These are phyloP conservation scores for Lycium ferocissimum DNA, from an alignment of 257 asterid genomes.

Conservation along the genomic window DNA sequence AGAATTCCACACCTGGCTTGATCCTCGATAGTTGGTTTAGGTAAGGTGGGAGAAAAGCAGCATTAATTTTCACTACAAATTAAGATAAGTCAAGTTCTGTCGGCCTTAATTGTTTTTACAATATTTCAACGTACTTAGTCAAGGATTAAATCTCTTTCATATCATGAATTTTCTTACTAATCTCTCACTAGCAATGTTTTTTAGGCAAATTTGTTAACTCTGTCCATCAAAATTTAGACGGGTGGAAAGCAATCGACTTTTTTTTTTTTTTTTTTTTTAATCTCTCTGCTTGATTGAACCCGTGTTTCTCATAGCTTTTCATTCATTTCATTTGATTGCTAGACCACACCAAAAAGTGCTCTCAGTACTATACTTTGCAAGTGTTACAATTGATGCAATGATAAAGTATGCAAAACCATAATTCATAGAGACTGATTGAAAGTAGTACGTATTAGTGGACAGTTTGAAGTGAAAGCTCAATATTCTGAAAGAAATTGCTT, in stretches of 20 bases:
- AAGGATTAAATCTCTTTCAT: neutral
- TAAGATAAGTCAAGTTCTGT: neutral
- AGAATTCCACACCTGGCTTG: neutral
- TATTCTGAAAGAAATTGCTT: neutral
- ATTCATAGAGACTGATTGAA: neutral
- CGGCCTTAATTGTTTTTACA: neutral
- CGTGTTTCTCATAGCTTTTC: neutral
- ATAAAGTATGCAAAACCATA: neutral
- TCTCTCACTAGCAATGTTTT: neutral
- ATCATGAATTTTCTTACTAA: neutral
- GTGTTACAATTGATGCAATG: neutral
- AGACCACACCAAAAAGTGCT: neutral
- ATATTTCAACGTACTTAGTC: neutral
- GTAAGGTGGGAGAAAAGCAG: slow-evolving; percentile 29
- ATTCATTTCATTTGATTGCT: neutral
- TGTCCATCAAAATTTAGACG: neutral
- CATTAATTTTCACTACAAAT: slow-evolving; percentile 6
- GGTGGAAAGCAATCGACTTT: neutral
- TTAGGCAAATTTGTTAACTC: neutral
- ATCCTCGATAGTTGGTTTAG: neutral
- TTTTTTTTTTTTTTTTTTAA: neutral
- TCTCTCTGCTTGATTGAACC: neutral
- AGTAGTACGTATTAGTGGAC: neutral
- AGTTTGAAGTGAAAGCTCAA: slow-evolving; percentile 26
- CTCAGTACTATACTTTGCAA: neutral